Evolutionary conservation across 1,284 basidiomycete species (phyloP), one percentile per base, ranked within the genome.

Genomic region (Boletus albobrunnescens): DNA sequence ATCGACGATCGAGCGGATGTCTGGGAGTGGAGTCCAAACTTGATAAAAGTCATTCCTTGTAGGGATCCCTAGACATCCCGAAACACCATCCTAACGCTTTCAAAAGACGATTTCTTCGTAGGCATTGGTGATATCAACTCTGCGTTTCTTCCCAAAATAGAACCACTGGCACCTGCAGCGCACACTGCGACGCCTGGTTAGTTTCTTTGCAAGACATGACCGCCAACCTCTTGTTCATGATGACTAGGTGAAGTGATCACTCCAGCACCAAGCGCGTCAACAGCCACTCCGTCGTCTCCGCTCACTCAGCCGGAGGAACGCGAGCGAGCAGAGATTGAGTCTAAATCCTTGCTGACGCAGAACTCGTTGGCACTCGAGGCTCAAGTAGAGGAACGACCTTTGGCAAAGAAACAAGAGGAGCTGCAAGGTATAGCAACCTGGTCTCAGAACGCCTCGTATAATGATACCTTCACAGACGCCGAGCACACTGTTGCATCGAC

Each of bases 61-160:
- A 56, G 60, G 91, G 78, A 28, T 24, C 26, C 10, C 16, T 6
- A 22, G 17, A 39, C 32, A 36, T 36, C 17, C 14, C 9, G 7
- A 41, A 17, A 14, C n/a, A 31, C 47, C 28, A 41, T 28, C 30
- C 33, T 49, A 22, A 46, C 39, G 36, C 51, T 28, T 11, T n/a
- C 23, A 48, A 23, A 59, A 95, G 92, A 94, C 63, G 94, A 98
- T 61, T 99, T 99, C 70, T 99, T 97, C 63, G 79, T 97, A 49
- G 94, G 95, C n/a, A 97, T 96, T 55, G 95, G 95, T 41, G 95
- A 99, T 68, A 98, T 99, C 67, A 99, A 99, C 66, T 91, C 91
- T 4, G 79, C 90, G 0, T 95, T 96, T 67, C 74, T 98, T 6
- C 92, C 92, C 9, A 90, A 90, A 64, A 57, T 81, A 26, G 77